phyloP scores from a whole-genome alignment of 164 flowering plant species.

The Umbellularia californica region DNA sequence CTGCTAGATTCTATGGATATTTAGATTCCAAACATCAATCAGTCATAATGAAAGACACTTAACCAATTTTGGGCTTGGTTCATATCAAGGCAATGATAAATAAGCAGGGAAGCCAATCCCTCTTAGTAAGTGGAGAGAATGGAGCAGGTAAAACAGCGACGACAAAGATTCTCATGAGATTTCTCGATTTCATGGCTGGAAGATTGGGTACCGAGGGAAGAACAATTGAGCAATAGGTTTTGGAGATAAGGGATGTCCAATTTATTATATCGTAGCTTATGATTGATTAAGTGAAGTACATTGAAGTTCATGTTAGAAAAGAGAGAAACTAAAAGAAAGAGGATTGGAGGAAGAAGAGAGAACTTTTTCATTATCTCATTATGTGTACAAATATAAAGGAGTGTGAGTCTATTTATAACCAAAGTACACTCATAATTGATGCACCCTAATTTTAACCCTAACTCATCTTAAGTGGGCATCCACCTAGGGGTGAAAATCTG shows the following conservation, averaged over 20 bases:
- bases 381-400: too few species aligned
- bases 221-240: conserved; percentile 83
- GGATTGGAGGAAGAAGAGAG: too few species aligned
- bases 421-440: too few species aligned
- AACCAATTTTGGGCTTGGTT: neutral
- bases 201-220: conserved; percentile 73
- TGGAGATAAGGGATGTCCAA: conserved; percentile 48
- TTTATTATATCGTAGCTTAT: neutral
- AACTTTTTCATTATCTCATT: too few species aligned
- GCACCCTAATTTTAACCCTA: too few species aligned
- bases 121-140: conserved; percentile 84
- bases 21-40: neutral
- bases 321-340: too few species aligned
- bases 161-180: conserved; percentile 86
- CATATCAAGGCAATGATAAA: conserved; percentile 59
- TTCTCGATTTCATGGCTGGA: conserved; percentile 92
- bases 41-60: neutral
- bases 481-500: too few species aligned
- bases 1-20: conserved; percentile 32
- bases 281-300: neutral
- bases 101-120: conserved; percentile 67
- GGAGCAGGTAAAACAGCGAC: conserved; percentile 94
- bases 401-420: too few species aligned
- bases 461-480: too few species aligned
- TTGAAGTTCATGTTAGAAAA: neutral